These are phyloP conservation scores for Cupressus sempervirens DNA, from an alignment of 75 land plant genomes.

Conservation along the genomic window DNA sequence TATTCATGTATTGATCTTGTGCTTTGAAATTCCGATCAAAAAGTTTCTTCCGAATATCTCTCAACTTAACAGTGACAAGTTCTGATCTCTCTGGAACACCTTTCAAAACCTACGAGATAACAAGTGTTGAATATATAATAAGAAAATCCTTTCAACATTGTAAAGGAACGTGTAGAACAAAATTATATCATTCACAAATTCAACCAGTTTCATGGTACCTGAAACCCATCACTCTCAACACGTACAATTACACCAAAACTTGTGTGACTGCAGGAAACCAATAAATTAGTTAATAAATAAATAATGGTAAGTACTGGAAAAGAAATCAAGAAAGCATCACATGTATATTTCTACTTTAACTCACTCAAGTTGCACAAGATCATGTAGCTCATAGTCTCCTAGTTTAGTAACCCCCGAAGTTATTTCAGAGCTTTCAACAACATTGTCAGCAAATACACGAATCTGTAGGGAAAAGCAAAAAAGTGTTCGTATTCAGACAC, in stretches of 20 bases:
- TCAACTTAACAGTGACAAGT: conserved; percentile 57
- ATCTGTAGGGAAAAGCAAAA: conserved; percentile 39
- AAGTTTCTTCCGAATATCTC: conserved; percentile 76
- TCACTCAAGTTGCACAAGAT: conserved; percentile 89
- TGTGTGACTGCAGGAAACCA: conserved; percentile 58
- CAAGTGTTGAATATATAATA: not conserved
- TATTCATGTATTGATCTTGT: conserved; percentile 65
- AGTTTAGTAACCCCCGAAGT: conserved; percentile 79
- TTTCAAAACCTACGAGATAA: conserved; percentile 63
- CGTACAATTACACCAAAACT: conserved; percentile 90
- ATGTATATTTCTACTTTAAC: not conserved
- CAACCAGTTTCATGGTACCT: conserved; percentile 36
- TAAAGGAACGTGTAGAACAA: not conserved
- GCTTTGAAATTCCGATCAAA: conserved; percentile 57
- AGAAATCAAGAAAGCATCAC: not conserved
- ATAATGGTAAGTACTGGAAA: not conserved
- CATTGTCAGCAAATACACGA: conserved; percentile 83
- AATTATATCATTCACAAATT: not conserved
- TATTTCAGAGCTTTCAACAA: conserved; percentile 94
- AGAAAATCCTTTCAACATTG: not conserved
- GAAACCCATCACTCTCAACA: conserved; percentile 89
- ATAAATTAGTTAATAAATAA: not conserved
- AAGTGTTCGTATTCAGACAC: not conserved
- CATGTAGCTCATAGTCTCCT: conserved; percentile 92
- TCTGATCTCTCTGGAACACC: conserved; percentile 87